phyloP scores from a whole-genome alignment of 805 yeast species.

The Kodamaea kakaduensis region DNA sequence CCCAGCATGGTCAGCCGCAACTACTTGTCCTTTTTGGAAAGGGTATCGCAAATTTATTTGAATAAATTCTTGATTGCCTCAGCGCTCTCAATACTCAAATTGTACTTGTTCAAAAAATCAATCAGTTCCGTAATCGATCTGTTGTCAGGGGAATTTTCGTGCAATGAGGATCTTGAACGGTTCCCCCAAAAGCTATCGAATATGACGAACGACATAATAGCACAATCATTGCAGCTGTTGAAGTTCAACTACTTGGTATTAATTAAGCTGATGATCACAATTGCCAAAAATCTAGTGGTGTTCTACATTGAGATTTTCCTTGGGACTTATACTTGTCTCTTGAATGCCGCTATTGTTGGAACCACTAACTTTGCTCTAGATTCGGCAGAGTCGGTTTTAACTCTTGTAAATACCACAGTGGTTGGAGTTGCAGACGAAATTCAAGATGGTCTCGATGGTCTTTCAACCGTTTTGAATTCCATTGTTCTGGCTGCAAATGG shows the following conservation, averaged over 20 bases:
- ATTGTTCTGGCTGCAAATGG: constrained; percentile 44
- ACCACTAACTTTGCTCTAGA: constrained; percentile 69
- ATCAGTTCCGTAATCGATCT: constrained; percentile 38
- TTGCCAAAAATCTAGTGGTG: constrained; percentile 53
- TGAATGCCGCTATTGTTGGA: constrained; percentile 70
- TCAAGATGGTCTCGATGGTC: constrained; percentile 59
- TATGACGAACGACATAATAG: constrained; percentile 51
- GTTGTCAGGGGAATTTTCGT: constrained; percentile 36
- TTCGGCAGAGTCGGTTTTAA: constrained; percentile 61
- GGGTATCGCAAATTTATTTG: constrained; percentile 61
- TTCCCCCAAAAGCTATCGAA: constrained; percentile 56
- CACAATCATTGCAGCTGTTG: constrained; percentile 44
- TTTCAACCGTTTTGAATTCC: constrained; percentile 55
- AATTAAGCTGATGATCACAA: constrained; percentile 47
- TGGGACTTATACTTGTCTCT: constrained; percentile 84
- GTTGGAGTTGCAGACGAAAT: constrained; percentile 53
- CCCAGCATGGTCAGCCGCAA: no score
- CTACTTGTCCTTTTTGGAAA: constrained; percentile 49
- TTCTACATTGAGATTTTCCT: constrained; percentile 69
- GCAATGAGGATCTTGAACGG: constrained; percentile 27
- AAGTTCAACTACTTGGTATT: constrained; percentile 44
- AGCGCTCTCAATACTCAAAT: constrained; percentile 54
- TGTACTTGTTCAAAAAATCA: constrained; percentile 52
- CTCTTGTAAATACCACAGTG: constrained; percentile 57
- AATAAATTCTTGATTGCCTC: constrained; percentile 60